Evolutionary conservation across 2,329 filamentous ascomycete species (phyloP), one percentile per base, ranked within the genome.

Genomic region (Fusarium tricinctum): DNA sequence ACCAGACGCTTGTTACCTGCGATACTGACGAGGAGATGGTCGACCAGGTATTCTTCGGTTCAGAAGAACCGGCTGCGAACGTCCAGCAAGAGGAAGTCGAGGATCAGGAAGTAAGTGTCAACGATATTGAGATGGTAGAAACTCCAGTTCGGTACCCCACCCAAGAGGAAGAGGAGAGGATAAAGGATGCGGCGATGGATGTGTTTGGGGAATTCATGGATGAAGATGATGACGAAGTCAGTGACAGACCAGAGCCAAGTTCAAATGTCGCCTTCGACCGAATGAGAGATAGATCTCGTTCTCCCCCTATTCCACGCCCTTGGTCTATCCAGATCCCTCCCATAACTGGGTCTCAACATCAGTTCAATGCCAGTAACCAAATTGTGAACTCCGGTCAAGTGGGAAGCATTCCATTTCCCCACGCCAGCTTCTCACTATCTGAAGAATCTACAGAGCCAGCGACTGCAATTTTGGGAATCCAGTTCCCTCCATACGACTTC

Each of bases 71-170:
- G 8, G 8, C 13, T 33, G 13, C 15, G 30, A 33, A 15, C 1
- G 30, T 15, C 30, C 30, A 15, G 30, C 30, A 33, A 15, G 30
- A 33, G 30, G 14, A 15, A 8, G 30, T 15, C 30, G 13, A 33
- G 30, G 30, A 33, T 4, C 13, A 33, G 14, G 30, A 15, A 14
- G 30, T 10, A 32, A 33, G 28, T 22, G 20, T 3, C 3, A 6
- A n/a, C 9, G 58, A 64, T 9, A 17, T 48, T 38, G 32, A 20
- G n/a, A 65, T 65, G 60, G 40, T 12, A 28, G 60, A 39, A 33
- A n/a, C 5, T 17, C 10, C 19, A 19, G 32, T 22, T 4, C 13
- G 13, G 23, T 19, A 22, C 5, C 39, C 23, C 20, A 55, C n/a
- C n/a, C 32, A 45, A 23, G 55, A 49, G 6, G 43, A 42, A 48